Evolutionary conservation across 257 asterid genomes (phyloP).

Genomic region (Penstemon barbatus): DNA sequence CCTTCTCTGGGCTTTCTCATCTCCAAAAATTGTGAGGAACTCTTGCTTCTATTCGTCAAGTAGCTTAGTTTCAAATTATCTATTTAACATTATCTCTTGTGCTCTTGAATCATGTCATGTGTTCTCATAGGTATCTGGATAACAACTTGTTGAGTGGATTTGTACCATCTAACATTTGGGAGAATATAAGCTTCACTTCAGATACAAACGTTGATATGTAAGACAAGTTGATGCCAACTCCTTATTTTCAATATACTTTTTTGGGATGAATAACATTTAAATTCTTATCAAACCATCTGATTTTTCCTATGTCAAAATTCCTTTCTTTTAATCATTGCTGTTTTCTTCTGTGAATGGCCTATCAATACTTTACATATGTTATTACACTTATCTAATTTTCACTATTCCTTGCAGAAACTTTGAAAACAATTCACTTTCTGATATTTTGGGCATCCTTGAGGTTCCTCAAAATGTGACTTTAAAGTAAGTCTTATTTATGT

Average conservation of each 20-base stretch:
- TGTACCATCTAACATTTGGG: conserved; percentile 58
- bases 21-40: conserved; percentile 49
- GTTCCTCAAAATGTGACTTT: conserved; percentile 50
- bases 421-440: conserved; percentile 45
- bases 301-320: neutral
- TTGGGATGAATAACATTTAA: neutral
- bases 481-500: conserved; percentile 29
- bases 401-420: conserved; percentile 47
- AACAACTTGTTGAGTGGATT: conserved; percentile 50
- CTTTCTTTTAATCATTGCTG: neutral
- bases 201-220: conserved; percentile 49
- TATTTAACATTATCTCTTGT: conserved; percentile 12
- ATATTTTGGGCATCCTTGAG: conserved; percentile 44
- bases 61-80: conserved; percentile 8
- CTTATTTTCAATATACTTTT: conserved; percentile 1
- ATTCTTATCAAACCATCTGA: neutral
- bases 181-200: conserved; percentile 39
- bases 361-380: neutral
- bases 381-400: conserved; percentile 7
- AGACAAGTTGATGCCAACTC: conserved; percentile 23
- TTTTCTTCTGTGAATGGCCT: neutral
- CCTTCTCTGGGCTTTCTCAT: conserved; percentile 44
- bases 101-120: conserved; percentile 14
- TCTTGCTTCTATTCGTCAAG: conserved; percentile 20
- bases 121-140: conserved; percentile 36